phyloP scores from a whole-genome alignment of 805 yeast genomes.

The Priceomyces medius region DNA sequence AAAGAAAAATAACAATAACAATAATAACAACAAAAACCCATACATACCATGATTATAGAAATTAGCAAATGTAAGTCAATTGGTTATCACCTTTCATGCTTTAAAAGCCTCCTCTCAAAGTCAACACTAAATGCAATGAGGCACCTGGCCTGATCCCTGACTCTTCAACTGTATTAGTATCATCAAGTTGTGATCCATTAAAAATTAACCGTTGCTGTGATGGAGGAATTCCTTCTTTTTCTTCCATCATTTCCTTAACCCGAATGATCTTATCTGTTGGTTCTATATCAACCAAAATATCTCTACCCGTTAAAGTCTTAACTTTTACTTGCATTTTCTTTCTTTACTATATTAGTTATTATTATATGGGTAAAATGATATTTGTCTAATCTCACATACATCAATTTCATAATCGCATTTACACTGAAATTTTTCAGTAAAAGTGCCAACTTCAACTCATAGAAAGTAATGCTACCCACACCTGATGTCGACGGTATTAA shows the following conservation, averaged over 20 bases:
- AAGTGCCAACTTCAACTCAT: background rate
- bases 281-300: conserved; percentile 74
- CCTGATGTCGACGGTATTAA: conserved; percentile 60
- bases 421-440: background rate
- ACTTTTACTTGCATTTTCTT: conserved; percentile 61
- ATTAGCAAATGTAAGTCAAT: background rate
- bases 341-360: too few species aligned
- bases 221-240: conserved; percentile 96
- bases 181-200: conserved; percentile 91
- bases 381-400: background rate
- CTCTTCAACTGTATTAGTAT: conserved; percentile 67
- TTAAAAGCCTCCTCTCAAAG: conserved; percentile 79
- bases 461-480: conserved; percentile 71
- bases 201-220: conserved; percentile 89
- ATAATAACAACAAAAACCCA: background rate
- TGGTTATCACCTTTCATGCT: background rate
- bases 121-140: conserved; percentile 84
- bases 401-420: background rate
- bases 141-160: conserved; percentile 84
- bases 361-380: background rate
- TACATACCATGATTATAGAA: background rate
- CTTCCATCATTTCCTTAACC: conserved; percentile 89
- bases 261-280: conserved; percentile 64
- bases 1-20: too few species aligned
- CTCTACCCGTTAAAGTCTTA: conserved; percentile 80